Percentiles rank a stretch among this genome's conserved stretches.
These are phyloP conservation scores for Malbranchea zuffiana DNA, from an alignment of 2,329 filamentous ascomycete genomes.

Conservation along the genomic window DNA sequence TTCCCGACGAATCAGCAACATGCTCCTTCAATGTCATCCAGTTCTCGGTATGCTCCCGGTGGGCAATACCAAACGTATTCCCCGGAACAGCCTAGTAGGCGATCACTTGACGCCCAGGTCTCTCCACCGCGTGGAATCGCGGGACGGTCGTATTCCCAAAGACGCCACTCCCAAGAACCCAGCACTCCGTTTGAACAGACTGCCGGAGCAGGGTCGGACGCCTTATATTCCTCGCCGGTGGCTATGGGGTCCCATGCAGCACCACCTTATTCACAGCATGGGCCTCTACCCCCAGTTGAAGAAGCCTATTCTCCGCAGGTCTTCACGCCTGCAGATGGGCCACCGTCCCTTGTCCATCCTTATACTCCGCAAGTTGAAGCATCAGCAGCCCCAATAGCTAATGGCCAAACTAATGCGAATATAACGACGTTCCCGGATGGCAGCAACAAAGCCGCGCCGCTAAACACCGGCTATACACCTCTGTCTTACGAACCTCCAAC, in stretches of 20 bases:
- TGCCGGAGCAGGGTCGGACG: slow-evolving; percentile 20
- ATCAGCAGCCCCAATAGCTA: neutral
- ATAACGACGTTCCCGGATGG: no score
- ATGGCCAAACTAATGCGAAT: neutral
- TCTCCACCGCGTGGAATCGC: slow-evolving; percentile 29
- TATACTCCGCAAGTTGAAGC: slow-evolving; percentile 13
- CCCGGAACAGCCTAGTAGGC: slow-evolving; percentile 41
- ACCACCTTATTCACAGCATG: slow-evolving; percentile 28
- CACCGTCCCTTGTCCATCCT: neutral
- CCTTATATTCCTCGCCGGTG: slow-evolving; percentile 20
- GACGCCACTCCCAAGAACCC: slow-evolving; percentile 30
- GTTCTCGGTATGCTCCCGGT: slow-evolving; percentile 36
- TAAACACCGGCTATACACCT: slow-evolving; percentile 24
- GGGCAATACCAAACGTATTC: slow-evolving; percentile 39
- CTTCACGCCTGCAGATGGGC: slow-evolving; percentile 7
- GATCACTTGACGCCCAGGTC: slow-evolving; percentile 40
- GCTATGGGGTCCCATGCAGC: slow-evolving; percentile 17
- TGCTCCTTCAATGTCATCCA: slow-evolving; percentile 22
- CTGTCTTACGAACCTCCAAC: slow-evolving; percentile 23
- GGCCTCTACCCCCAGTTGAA: slow-evolving; percentile 32
- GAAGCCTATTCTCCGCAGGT: slow-evolving; percentile 25
- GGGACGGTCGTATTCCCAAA: slow-evolving; percentile 22
- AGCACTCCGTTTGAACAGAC: slow-evolving; percentile 25
- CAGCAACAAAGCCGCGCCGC: slow-evolving; percentile 28
- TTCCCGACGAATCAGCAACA: slow-evolving; percentile 27